Evolutionary conservation across 352 stramenopile species (phyloP).

Genomic region (Phytopythium boreale): DNA sequence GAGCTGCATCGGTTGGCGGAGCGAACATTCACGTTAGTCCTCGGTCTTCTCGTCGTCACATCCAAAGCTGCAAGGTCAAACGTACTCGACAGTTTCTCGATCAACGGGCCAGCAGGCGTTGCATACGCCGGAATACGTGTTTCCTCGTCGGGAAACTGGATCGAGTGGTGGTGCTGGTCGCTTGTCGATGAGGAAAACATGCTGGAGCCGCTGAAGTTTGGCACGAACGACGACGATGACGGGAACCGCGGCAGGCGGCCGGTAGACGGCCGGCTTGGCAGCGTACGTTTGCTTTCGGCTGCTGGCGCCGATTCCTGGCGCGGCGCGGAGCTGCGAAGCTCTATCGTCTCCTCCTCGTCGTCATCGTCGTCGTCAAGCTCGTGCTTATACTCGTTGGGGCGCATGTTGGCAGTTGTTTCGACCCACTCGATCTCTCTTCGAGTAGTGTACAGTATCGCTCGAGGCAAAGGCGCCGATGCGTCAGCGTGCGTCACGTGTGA

Average conservation of each 20-base stretch:
- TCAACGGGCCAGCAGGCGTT: slow-evolving; percentile 10
- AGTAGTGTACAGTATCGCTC: not conserved
- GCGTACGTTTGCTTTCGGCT: slow-evolving; percentile 6
- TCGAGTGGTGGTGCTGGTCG: slow-evolving; percentile 13
- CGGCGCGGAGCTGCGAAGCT: slow-evolving; percentile 22
- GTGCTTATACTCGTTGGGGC: slow-evolving; percentile 9
- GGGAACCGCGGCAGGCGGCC: not conserved
- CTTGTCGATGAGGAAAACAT: not conserved
- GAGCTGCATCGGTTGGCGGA: not conserved
- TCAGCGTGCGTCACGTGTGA: not conserved
- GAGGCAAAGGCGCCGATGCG: not conserved
- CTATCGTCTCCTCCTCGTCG: slow-evolving; percentile 36
- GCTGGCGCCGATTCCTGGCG: slow-evolving; percentile 11
- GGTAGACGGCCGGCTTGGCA: not conserved
- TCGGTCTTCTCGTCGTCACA: not conserved
- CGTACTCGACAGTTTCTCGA: slow-evolving; percentile 19
- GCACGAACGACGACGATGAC: slow-evolving; percentile 3
- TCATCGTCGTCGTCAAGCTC: slow-evolving; percentile 25
- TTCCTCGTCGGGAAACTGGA: slow-evolving; percentile 8
- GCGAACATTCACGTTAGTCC: not conserved
- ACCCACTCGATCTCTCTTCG: not conserved
- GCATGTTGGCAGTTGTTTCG: not conserved
- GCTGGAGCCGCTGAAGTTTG: not conserved
- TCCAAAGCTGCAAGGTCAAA: not conserved
- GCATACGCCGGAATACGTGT: slow-evolving; percentile 4